Conservation (phyloP, 305 asterid species). For the Fraxinus ornus region DNA sequence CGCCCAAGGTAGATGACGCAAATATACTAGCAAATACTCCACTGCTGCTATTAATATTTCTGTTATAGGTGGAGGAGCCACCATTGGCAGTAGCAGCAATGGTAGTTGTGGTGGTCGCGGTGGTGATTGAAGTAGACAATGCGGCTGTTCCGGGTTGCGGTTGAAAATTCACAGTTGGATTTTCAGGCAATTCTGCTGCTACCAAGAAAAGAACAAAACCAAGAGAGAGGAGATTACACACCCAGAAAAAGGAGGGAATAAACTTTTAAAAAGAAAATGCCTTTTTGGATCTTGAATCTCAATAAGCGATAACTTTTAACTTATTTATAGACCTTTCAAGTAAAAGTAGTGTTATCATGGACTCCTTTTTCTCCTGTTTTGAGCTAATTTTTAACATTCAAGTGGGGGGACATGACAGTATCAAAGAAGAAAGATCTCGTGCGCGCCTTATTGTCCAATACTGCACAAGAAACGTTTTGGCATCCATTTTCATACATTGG, state of each 20-base stretch:
- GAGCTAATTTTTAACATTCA: background rate
- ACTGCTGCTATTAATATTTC: constrained; percentile 17
- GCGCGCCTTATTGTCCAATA: background rate
- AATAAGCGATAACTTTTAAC: constrained; percentile 35
- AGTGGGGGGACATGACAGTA: background rate
- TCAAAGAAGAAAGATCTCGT: background rate
- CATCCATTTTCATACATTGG: background rate
- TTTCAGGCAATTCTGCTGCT: constrained; percentile 65
- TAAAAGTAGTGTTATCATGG: constrained; percentile 56
- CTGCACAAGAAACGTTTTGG: background rate
- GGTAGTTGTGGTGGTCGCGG: background rate
- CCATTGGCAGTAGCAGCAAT: background rate
- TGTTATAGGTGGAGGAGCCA: constrained; percentile 2
- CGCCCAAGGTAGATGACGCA: constrained; percentile 30
- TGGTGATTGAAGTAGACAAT: constrained; percentile 12
- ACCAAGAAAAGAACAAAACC: constrained; percentile 15
- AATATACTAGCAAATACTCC: constrained; percentile 40
- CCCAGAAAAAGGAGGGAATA: constrained; percentile 26
- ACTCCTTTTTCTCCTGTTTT: constrained; percentile 24
- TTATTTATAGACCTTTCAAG: constrained; percentile 30
- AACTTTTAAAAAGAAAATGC: constrained; percentile 16
- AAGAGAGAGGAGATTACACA: background rate
- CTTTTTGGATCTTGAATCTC: constrained; percentile 42
- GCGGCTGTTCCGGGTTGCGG: constrained; percentile 34
- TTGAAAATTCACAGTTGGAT: constrained; percentile 38